These are phyloP conservation scores for Citrus reticulata DNA, from an alignment of 345 rosid species.

Conservation along the genomic window DNA sequence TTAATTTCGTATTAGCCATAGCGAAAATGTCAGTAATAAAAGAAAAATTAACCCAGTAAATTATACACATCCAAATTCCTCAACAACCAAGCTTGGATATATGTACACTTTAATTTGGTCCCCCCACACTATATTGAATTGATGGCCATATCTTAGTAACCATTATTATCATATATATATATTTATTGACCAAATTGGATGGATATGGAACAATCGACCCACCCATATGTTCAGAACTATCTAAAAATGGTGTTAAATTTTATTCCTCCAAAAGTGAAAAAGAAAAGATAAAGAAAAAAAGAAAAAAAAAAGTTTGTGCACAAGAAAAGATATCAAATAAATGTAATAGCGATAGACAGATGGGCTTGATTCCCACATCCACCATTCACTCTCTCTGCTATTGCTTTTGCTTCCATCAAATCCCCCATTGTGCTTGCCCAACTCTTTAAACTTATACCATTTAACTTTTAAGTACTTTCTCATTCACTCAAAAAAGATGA, in stretches of 20 bases:
- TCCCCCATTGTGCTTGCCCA: not conserved
- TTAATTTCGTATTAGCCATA: not conserved
- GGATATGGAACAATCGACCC: conserved; percentile 19
- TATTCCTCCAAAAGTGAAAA: not conserved
- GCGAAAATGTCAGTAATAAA: no score
- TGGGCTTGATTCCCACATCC: conserved; percentile 30
- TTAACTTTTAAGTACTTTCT: not conserved
- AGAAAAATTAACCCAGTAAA: not conserved
- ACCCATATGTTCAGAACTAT: conserved; percentile 17
- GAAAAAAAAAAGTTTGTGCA: not conserved
- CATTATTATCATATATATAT: conserved; percentile 1
- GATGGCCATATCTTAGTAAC: conserved; percentile 15
- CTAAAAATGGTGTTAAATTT: conserved; percentile 17
- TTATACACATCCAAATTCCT: not conserved
- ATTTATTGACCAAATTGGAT: conserved; percentile 17
- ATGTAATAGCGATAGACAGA: conserved; percentile 13
- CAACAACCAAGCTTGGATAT: not conserved
- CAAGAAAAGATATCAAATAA: conserved; percentile 19
- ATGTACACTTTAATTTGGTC: not conserved
- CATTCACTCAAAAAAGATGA: not conserved
- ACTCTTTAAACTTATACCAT: not conserved
- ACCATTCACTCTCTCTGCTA: not conserved
- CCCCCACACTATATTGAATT: conserved; percentile 8
- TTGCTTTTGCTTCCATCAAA: conserved; percentile 3
- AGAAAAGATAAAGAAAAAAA: not conserved